phyloP scores from a whole-genome alignment of 345 rosid species.

The Triadica sebifera region DNA sequence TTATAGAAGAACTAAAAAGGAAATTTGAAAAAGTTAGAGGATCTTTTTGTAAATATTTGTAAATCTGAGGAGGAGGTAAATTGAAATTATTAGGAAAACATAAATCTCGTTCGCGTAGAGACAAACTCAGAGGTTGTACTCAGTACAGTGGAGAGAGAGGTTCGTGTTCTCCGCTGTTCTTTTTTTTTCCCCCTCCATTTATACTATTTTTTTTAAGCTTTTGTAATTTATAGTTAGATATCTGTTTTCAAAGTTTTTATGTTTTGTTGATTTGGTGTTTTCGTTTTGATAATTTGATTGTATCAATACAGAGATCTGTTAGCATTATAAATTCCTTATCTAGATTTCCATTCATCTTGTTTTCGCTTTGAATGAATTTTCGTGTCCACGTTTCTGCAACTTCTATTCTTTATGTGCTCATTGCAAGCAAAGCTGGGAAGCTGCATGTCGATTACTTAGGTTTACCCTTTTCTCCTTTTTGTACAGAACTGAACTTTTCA shows the following conservation, averaged over 20 bases:
- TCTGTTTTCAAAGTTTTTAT: background rate
- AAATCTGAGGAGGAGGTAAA: background rate
- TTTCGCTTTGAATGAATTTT: background rate
- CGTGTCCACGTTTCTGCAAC: too few relatives aligned
- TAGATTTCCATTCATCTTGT: background rate
- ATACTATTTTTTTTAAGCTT: too few relatives aligned
- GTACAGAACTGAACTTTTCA: too few relatives aligned
- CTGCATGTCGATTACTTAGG: too few relatives aligned
- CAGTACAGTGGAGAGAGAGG: background rate
- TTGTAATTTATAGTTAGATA: background rate
- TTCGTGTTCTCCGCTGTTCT: background rate
- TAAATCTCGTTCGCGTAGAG: background rate
- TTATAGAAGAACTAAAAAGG: background rate
- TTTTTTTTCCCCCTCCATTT: too few relatives aligned
- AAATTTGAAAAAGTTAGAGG: background rate
- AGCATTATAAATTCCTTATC: background rate
- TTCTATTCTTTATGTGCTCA: too few relatives aligned
- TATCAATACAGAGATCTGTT: slow-evolving; percentile 7
- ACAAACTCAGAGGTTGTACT: too few relatives aligned
- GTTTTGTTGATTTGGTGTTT: background rate
- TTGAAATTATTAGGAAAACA: background rate
- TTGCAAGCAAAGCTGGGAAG: too few relatives aligned
- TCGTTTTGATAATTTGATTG: background rate
- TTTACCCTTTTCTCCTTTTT: too few relatives aligned
- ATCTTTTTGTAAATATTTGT: background rate